A percentile compares a stretch with the other conserved stretches of the same genome.
Evolutionary conservation across 176 grass and related monocot genomes (phyloP).

Genomic region (Elymus sibiricus): DNA sequence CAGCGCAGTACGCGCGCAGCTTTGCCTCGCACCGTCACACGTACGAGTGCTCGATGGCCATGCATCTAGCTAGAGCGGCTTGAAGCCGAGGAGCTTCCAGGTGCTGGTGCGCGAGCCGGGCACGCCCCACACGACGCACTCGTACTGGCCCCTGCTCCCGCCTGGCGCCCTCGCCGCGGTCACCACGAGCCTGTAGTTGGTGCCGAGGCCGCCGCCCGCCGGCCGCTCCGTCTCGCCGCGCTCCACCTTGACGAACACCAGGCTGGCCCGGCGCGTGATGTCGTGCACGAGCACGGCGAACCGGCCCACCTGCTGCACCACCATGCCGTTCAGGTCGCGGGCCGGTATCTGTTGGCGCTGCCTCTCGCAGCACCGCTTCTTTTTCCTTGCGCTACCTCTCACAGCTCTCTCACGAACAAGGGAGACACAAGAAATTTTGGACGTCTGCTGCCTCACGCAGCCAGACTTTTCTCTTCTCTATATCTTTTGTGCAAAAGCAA

Average conservation of each 20-base stretch:
- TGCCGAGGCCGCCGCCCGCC: background rate
- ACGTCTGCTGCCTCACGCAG: too few species aligned
- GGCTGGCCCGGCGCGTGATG: background rate
- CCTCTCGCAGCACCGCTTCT: too few species aligned
- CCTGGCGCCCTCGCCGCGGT: background rate
- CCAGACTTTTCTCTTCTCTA: too few species aligned
- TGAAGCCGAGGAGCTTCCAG: slow-evolving; percentile 35
- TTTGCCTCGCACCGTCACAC: too few species aligned
- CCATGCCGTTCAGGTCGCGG: background rate
- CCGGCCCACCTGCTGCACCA: slow-evolving; percentile 14
- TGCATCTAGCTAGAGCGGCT: background rate
- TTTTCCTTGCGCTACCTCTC: too few species aligned
- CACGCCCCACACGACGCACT: slow-evolving; percentile 23
- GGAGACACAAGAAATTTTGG: too few species aligned
- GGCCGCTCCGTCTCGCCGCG: slow-evolving; percentile 28
- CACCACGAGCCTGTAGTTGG: slow-evolving; percentile 28
- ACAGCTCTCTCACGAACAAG: too few species aligned
- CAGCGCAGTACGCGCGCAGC: too few species aligned
- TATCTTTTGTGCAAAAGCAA: too few species aligned
- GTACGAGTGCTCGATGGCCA: background rate
- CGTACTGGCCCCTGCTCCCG: background rate
- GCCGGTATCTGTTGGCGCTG: too few species aligned
- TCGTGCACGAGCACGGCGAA: slow-evolving; percentile 30
- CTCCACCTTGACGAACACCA: slow-evolving; percentile 12
- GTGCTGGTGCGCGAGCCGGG: slow-evolving; percentile 18